These are phyloP conservation scores for Myriosclerotinia scirpicola DNA, from an alignment of 2,329 filamentous ascomycete genomes.

Conservation along the genomic window DNA sequence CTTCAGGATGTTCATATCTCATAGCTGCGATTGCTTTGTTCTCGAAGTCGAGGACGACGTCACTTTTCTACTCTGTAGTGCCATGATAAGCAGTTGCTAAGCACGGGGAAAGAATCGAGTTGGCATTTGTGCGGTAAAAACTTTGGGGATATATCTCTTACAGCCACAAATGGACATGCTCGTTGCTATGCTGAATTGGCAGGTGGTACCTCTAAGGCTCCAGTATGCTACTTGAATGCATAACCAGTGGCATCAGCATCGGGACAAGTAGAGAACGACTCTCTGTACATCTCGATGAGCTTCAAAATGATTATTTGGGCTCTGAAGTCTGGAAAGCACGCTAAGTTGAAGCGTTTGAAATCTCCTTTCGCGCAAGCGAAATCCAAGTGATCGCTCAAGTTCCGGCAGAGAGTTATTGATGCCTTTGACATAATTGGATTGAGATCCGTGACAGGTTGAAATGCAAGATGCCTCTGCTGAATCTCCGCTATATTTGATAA, in stretches of 20 bases:
- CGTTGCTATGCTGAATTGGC: not conserved
- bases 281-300: not conserved
- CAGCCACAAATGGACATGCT: conserved; percentile 3
- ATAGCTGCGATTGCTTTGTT: not conserved
- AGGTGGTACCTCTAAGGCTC: not conserved
- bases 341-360: not conserved
- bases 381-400: conserved; percentile 7
- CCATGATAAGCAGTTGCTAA: not conserved
- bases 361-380: not conserved
- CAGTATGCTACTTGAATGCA: conserved; percentile 12
- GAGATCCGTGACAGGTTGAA: not conserved
- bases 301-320: not conserved
- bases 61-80: not conserved
- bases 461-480: not conserved
- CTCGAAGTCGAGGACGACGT: conserved; percentile 1
- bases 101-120: not conserved
- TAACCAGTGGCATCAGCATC: conserved; percentile 1
- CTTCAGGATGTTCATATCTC: not conserved
- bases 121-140: not conserved
- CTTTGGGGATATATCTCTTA: not conserved
- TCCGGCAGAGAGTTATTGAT: not conserved
- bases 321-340: not conserved
- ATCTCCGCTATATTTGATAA: conserved; percentile 4
- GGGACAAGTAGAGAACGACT: conserved; percentile 1
- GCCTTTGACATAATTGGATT: not conserved